Base-by-base conservation (phyloP, 2,329 filamentous ascomycete genomes). In the Cladosporium sp. region DNA sequence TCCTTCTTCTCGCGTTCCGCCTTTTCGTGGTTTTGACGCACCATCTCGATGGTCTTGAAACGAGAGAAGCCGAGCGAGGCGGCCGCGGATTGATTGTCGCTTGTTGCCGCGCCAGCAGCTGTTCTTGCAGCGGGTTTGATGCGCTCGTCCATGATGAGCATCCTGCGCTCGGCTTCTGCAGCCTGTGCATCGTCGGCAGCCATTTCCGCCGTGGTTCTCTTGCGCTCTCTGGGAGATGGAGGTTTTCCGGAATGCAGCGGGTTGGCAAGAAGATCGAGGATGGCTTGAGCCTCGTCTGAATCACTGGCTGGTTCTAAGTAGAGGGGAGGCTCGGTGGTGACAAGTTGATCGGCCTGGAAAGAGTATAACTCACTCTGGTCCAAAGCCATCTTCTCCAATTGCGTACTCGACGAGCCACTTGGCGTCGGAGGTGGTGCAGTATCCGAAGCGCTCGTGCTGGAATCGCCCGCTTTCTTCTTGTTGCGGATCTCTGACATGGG, bases 181-280 rank as follows among this genome's bases (percentile, higher is more conserved):
- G 91, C 91, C 59, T 91, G 81, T 1, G 94, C 93, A 74, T 99
- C 92, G 68, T 99, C 94, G 7, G 93, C 93, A 8, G 91, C 94
- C 77, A 97, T 85, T 70, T 99, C 93, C 8, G 94, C 94, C 17
- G 95, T 87, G 0, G 94, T 99, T 61, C 93, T 86, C 79, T 99
- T 97, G 58, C 94, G 82, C 7, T 87, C 87, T 79, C 96, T 97
- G 3, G 91, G 91, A 60, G 88, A 83, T 0, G 94, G 93, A 9
- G 91, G 87, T 42, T 84, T 79, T 50, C 88, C 83, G 28, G 84
- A 83, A 71, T 97, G 90, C 57, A 91, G 84, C 6, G 91, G 88
- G 70, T 95, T 89, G 19, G 84, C 80, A 64, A 93, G 78, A 17
- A 81, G 78, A 28, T 90, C 85, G 3, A 97, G 79, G 3, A 95